These are phyloP conservation scores for Hapsidospora chrysogenum DNA, from an alignment of 495 filamentous ascomycete species.

Conservation along the genomic window DNA sequence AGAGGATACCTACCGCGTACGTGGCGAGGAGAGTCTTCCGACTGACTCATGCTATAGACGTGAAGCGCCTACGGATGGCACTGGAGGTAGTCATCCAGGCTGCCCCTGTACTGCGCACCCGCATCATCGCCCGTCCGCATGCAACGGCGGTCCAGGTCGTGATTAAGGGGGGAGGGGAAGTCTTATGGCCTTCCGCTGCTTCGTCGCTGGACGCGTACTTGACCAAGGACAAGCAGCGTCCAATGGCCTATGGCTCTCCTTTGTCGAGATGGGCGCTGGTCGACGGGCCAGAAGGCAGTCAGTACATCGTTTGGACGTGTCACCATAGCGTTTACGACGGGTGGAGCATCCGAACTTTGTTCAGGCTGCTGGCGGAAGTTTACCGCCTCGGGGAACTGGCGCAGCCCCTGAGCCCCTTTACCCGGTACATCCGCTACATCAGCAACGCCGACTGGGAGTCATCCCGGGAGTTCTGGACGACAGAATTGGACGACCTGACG, in stretches of 20 bases:
- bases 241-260: slow-evolving; percentile 1
- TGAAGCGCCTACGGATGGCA: background rate
- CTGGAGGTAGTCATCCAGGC: background rate
- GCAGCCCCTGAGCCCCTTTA: background rate
- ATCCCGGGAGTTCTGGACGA: slow-evolving; percentile 3
- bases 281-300: background rate
- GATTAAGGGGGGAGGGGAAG: background rate
- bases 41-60: background rate
- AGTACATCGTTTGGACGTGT: slow-evolving; percentile 5
- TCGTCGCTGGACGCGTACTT: background rate
- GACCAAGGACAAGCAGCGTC: background rate
- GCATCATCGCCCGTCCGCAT: background rate
- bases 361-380: background rate
- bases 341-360: slow-evolving; percentile 1
- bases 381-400: background rate
- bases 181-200: background rate
- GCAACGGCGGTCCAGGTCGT: background rate
- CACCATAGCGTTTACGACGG: slow-evolving; percentile 1
- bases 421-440: background rate
- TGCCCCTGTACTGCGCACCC: background rate
- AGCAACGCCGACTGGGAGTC: background rate
- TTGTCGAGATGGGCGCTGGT: slow-evolving; percentile 1
- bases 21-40: background rate
- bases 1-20: background rate
- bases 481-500: no score